Percentiles rank a stretch among this genome's conserved stretches.
Evolutionary conservation across 2,329 filamentous ascomycete species (phyloP).

Genomic region (Colletotrichum liriopes): DNA sequence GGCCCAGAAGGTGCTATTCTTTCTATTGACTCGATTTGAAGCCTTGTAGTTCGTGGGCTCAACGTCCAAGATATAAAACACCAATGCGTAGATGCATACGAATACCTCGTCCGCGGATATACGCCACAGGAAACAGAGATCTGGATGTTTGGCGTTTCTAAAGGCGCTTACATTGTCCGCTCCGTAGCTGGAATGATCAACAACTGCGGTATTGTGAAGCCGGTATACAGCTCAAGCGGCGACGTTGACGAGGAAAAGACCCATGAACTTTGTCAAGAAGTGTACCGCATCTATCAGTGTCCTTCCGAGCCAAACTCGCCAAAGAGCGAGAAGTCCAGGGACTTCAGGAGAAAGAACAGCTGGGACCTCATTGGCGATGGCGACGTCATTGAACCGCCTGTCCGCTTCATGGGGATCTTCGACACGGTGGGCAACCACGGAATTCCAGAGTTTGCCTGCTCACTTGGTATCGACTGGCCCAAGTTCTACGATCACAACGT

Average conservation of each 20-base stretch:
- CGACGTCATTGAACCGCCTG: conserved; percentile 37
- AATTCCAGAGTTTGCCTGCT: conserved; percentile 44
- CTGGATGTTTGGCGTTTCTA: conserved; percentile 49
- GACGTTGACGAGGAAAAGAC: conserved; percentile 27
- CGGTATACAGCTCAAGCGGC: conserved; percentile 15
- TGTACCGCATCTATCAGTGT: conserved; percentile 47
- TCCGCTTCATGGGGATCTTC: conserved; percentile 47
- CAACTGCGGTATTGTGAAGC: conserved; percentile 49
- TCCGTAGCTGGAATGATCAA: conserved; percentile 50
- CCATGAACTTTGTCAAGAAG: conserved; percentile 43
- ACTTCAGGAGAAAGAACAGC: conserved; percentile 41
- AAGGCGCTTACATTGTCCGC: conserved; percentile 48
- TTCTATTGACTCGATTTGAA: not conserved
- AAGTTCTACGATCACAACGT: conserved; percentile 47
- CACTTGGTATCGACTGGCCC: conserved; percentile 46
- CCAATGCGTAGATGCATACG: conserved; percentile 44
- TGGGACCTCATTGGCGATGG: conserved; percentile 40
- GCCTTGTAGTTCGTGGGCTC: conserved; percentile 21
- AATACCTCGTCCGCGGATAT: conserved; percentile 35
- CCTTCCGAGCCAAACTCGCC: conserved; percentile 42
- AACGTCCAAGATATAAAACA: conserved; percentile 35
- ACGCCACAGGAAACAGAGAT: conserved; percentile 42
- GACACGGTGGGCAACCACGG: conserved; percentile 46
- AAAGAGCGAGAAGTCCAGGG: conserved; percentile 38
- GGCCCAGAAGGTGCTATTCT: not conserved